Evolutionary conservation across 345 rosid genomes (phyloP).

Genomic region (Hibiscus tridactylites): DNA sequence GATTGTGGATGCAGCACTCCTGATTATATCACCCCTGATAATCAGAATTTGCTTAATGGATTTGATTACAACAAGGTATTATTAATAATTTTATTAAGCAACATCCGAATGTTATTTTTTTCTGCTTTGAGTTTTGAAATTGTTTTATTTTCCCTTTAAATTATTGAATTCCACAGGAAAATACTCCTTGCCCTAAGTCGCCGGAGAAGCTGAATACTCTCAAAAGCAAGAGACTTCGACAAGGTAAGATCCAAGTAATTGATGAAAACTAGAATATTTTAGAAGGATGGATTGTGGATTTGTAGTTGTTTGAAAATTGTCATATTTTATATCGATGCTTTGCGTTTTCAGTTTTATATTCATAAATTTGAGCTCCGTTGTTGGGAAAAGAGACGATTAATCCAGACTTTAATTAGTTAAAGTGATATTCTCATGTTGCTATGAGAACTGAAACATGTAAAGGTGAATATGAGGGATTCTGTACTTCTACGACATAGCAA

Average conservation of each 20-base stretch:
- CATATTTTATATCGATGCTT: background rate
- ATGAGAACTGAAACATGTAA: background rate
- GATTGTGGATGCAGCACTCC: constrained; percentile 66
- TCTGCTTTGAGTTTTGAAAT: background rate
- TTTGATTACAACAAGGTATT: constrained; percentile 62
- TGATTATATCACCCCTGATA: constrained; percentile 87
- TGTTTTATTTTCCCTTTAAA: background rate
- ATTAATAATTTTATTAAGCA: background rate
- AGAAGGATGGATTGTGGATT: background rate
- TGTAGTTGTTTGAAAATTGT: background rate
- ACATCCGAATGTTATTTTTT: background rate
- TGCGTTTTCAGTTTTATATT: background rate
- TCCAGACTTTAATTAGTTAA: background rate
- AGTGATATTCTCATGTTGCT: background rate
- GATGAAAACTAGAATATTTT: background rate
- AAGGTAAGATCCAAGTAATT: constrained; percentile 32
- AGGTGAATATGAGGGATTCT: background rate
- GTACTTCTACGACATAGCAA: background rate
- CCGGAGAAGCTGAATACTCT: constrained; percentile 69
- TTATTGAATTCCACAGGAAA: constrained; percentile 42
- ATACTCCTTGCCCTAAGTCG: constrained; percentile 73
- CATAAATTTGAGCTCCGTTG: background rate
- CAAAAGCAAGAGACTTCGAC: constrained; percentile 47
- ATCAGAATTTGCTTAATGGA: constrained; percentile 48
- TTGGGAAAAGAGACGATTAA: background rate